phyloP scores from a whole-genome alignment of 148 eudicot genomes.

The Camellia sinensis region DNA sequence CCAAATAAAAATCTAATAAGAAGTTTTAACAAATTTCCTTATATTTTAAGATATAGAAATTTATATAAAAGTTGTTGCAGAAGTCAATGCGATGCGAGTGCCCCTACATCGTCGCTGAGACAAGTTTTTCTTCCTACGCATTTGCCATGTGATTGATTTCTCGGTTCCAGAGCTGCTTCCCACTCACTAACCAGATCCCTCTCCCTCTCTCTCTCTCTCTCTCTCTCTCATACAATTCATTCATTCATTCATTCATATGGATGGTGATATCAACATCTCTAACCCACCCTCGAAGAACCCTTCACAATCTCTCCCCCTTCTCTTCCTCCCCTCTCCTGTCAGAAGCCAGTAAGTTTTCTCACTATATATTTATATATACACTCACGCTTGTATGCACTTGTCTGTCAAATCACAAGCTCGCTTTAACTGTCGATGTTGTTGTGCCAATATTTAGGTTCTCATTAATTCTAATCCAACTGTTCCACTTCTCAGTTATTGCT shows the following conservation, averaged over 20 bases:
- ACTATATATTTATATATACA: neutral
- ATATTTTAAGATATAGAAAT: no score
- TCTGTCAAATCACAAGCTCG: neutral
- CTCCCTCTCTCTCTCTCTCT: neutral
- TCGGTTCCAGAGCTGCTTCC: slow-evolving; percentile 27
- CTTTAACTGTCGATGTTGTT: slow-evolving; percentile 3
- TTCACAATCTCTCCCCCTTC: slow-evolving; percentile 9
- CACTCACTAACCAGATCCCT: no score
- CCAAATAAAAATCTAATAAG: no score
- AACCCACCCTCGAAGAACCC: slow-evolving; percentile 1
- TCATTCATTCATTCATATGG: neutral
- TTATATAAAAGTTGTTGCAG: no score
- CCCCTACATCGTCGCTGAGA: neutral
- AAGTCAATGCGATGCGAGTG: no score
- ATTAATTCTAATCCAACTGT: neutral
- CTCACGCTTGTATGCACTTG: neutral
- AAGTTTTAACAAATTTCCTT: no score
- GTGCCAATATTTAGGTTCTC: neutral
- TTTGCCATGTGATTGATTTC: slow-evolving; percentile 51
- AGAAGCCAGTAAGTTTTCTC: slow-evolving; percentile 21
- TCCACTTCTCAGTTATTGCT: slow-evolving; percentile 14
- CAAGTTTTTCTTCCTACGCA: slow-evolving; percentile 25
- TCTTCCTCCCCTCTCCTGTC: slow-evolving; percentile 12
- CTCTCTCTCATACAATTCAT: neutral
- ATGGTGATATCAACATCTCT: slow-evolving; percentile 7